Evolutionary conservation across 1,284 basidiomycete species (phyloP), one percentile per base, ranked within the genome.

Genomic region (Malassezia obtusa): DNA sequence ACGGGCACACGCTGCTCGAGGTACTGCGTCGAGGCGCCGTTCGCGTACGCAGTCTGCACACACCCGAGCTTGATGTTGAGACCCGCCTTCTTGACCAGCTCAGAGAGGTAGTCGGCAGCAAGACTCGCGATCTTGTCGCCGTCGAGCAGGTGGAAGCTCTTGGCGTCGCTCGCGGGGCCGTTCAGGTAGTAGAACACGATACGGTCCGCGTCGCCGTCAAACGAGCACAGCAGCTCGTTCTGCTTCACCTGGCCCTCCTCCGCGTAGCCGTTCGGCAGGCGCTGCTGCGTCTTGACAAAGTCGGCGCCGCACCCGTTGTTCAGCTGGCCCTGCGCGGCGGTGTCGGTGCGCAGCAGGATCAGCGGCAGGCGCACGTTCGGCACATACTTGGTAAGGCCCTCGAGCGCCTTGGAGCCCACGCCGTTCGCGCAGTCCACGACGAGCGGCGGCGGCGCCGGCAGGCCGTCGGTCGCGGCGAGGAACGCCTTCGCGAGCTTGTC

Each of bases 11-110:
- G 83, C 57, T 71, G 59, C 49, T 65, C 51, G 33, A 73, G 61
- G 46, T 73, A 98, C 72, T 86, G 87, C 11, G 94, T 98, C 0
- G 92, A 96, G 61, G 83, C 88, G 12, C 94, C 94, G 67, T 99
- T 99, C 30, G 94, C 94, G 75, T 99, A 99, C 0, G 94, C 94
- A 0, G 94, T 99, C 76, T 99, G 94, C 9, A 99, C 90, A 33
- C 95, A 87, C 2, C 71, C 71, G 0, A 73, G 56, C 49, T 69
- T 55, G 45, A 73, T 57, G 35, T 68, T 60, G 24, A 73, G 56
- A 1, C 58, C 61, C 1, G 71, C 65, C 22, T 55, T 50, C 32
- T 66, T 86, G 60, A 94, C 87, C 10, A 94, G 81, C 58, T 91
- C 89, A 24, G 87, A 84, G 57, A 99, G 84, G 77, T 92, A 96